A percentile compares a stretch with the other conserved stretches of the same genome.
Conservation (phyloP, 371 early-diverging fungal species). For the Parasitella parasitica region DNA sequence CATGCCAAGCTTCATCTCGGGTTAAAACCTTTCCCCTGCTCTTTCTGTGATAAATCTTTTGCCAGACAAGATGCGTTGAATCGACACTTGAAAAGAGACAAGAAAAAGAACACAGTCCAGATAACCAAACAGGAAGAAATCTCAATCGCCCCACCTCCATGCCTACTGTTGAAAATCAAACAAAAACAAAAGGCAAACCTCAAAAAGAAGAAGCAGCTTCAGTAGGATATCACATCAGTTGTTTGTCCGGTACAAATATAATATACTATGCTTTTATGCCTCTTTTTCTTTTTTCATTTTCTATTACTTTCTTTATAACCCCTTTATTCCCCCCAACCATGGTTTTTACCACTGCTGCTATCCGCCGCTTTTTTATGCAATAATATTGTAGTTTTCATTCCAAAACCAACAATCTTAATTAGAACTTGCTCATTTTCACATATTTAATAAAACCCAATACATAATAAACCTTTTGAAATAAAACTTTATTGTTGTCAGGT, state of each 20-base stretch:
- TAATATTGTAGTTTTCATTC: too few species aligned
- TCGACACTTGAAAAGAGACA: constrained; percentile 51
- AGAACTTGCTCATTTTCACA: too few species aligned
- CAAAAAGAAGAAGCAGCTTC: constrained; percentile 6
- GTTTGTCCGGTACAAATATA: constrained; percentile 8
- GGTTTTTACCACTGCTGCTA: too few species aligned
- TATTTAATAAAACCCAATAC: too few species aligned
- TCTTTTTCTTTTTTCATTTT: too few species aligned
- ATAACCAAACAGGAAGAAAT: background rate
- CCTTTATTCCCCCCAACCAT: background rate
- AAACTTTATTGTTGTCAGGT: background rate
- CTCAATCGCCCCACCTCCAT: constrained; percentile 3
- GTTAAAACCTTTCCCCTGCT: constrained; percentile 59
- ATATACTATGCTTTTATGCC: background rate
- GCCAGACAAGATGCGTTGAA: constrained; percentile 74
- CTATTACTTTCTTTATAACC: background rate
- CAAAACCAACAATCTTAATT: too few species aligned
- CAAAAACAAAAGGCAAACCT: background rate
- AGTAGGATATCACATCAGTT: background rate
- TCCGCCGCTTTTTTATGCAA: background rate
- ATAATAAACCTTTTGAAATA: background rate
- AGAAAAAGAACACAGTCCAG: background rate
- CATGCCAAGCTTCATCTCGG: constrained; percentile 70
- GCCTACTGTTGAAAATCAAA: constrained; percentile 10
- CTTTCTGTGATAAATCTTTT: constrained; percentile 69